Evolutionary conservation across 345 rosid genomes (phyloP).

Genomic region (Sisymbrium altissimum): DNA sequence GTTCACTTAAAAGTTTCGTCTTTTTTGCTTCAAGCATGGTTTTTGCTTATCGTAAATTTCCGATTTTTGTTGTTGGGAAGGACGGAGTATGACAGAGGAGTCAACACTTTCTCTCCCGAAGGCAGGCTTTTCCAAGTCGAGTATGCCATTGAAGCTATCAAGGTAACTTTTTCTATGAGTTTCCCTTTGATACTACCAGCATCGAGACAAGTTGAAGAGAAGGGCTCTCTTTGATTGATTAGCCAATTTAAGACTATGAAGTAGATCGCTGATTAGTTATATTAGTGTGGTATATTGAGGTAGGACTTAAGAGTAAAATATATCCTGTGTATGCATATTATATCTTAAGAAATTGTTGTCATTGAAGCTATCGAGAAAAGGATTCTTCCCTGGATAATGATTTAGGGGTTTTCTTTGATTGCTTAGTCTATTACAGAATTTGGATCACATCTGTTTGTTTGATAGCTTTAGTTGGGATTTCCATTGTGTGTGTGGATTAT

Average conservation of each 20-base stretch:
- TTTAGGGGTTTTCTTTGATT: not conserved
- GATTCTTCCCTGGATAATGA: not conserved
- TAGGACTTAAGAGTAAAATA: not conserved
- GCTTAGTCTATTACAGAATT: not conserved
- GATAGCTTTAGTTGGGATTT: not conserved
- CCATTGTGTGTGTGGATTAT: not conserved
- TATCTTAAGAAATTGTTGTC: slow-evolving; percentile 26
- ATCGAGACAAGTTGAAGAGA: not conserved
- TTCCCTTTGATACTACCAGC: not conserved
- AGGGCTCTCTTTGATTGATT: not conserved
- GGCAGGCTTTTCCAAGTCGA: slow-evolving; percentile 96
- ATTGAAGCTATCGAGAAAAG: slow-evolving; percentile 55
- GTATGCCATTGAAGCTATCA: slow-evolving; percentile 98
- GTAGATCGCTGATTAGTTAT: not conserved
- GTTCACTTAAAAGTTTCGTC: not conserved
- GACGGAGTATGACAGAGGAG: slow-evolving; percentile 99
- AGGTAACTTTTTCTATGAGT: slow-evolving; percentile 42
- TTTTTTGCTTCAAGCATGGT: slow-evolving; percentile 1
- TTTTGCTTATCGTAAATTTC: not conserved
- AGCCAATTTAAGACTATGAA: not conserved
- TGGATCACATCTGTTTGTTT: not conserved
- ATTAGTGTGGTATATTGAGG: not conserved
- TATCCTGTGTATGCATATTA: not conserved
- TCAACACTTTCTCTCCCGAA: slow-evolving; percentile 97
- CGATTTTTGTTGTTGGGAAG: slow-evolving; percentile 34